Evolutionary conservation across 345 rosid species (phyloP).

Genomic region (Excoecaria cochinchinensis): DNA sequence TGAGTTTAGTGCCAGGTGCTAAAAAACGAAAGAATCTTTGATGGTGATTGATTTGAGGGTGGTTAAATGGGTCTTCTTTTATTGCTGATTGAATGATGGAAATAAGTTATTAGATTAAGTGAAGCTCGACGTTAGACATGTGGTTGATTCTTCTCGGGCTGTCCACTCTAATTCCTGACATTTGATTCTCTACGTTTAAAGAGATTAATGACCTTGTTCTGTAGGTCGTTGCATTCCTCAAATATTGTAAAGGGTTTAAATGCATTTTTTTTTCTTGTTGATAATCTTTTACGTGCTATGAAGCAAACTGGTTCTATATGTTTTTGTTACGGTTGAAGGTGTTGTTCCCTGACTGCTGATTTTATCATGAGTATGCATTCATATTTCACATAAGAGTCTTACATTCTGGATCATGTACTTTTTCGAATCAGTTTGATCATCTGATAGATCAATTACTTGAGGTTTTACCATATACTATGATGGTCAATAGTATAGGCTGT

Average conservation of each 20-base stretch:
- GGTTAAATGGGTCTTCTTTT: too few relatives aligned
- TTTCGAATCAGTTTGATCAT: background rate
- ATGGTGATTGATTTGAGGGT: too few relatives aligned
- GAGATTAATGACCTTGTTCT: too few relatives aligned
- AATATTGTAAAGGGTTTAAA: background rate
- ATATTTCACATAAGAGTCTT: background rate
- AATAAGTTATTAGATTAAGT: too few relatives aligned
- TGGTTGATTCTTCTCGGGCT: too few relatives aligned
- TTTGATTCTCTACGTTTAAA: too few relatives aligned
- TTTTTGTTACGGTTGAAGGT: background rate
- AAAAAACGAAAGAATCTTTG: too few relatives aligned
- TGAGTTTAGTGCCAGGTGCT: background rate
- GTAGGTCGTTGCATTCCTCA: background rate
- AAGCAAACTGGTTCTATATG: background rate
- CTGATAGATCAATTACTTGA: background rate
- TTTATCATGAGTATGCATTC: background rate
- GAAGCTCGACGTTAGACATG: too few relatives aligned
- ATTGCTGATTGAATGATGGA: too few relatives aligned
- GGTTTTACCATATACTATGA: background rate
- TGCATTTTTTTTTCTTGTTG: background rate
- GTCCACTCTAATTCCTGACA: too few relatives aligned
- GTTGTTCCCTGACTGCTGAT: background rate
- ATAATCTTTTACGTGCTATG: background rate
- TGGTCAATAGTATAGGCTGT: background rate
- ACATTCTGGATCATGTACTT: background rate